phyloP scores from a whole-genome alignment of 345 rosid species.

The Anastatica hierochuntica region DNA sequence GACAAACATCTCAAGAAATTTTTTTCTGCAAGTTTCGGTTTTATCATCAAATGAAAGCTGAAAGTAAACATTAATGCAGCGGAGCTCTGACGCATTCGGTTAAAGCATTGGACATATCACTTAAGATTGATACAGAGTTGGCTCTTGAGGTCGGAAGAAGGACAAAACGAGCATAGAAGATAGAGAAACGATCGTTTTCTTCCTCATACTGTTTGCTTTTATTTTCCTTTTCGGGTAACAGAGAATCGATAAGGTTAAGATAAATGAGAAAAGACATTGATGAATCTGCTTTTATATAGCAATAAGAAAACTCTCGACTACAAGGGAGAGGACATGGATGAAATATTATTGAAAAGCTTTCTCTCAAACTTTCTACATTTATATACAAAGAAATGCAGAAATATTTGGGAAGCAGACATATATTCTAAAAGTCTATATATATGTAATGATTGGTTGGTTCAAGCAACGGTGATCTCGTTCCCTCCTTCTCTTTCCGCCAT shows the following conservation, averaged over 20 bases:
- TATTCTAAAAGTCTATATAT: background rate
- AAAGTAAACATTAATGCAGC: slow-evolving; percentile 30
- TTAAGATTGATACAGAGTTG: slow-evolving; percentile 84
- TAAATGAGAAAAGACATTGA: background rate
- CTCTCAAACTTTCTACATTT: slow-evolving; percentile 16
- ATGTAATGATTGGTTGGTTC: slow-evolving; percentile 1
- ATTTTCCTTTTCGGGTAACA: background rate
- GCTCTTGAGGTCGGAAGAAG: slow-evolving; percentile 90
- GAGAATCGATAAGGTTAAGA: slow-evolving; percentile 7
- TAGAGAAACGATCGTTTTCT: background rate
- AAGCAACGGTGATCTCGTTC: slow-evolving; percentile 55
- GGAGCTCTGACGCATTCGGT: slow-evolving; percentile 94
- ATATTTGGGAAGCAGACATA: slow-evolving; percentile 11
- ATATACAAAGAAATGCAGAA: slow-evolving; percentile 20
- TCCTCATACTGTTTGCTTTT: background rate
- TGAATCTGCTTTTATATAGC: too few species aligned
- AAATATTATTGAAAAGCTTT: background rate
- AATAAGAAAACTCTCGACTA: background rate
- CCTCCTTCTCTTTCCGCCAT: slow-evolving; percentile 48
- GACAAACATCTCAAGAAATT: background rate
- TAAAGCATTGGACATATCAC: slow-evolving; percentile 82
- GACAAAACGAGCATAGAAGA: slow-evolving; percentile 58
- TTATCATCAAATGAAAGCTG: background rate
- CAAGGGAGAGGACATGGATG: slow-evolving; percentile 1
- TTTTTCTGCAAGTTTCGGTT: background rate